Evolutionary conservation across 108 stramenopile genomes (phyloP), one percentile per base, ranked within the genome.

Genomic region (Parmales sp.): DNA sequence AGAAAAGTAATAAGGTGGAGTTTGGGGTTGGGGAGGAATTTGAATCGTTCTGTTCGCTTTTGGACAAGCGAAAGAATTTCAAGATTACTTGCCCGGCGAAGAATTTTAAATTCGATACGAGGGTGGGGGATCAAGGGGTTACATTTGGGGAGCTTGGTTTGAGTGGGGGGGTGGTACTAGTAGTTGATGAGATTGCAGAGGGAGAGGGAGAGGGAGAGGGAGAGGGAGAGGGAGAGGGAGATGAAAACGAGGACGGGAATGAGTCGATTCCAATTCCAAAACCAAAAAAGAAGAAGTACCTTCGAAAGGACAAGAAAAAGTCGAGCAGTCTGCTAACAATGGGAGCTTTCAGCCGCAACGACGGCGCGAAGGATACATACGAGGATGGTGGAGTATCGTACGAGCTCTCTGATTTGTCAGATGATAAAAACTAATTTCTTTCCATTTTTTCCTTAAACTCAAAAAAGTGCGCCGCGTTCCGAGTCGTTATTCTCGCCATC

Each of bases 391-490:
- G 41, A 43, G 41, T 8, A 16, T 8, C 11, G 41, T 11, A 16
- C 41, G 41, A 43, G 8, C 8, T 16, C 11, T 11, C 41, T 8
- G 16, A 43, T 11, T 43, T 11, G 16, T 43, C 11, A 11, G 41
- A 43, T 11, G 41, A 43, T 43, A 43, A 43, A 43, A 11, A 43
- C 11, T 16, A 43, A 8, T 8, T 16, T 8, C 41, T 11, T 43
- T 43, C 41, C 16, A 43, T 67, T 11, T 26, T 37, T 28, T 26
- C 11, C 9, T 67, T 46, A 18, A 86, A 64, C 8, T 79, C 79
- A 72, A 87, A 85, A 43, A 87, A 87, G 1, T 45, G 51, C 37
- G 39, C 46, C 29, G 86, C 83, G 72, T 81, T 84, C 23, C 50
- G 19, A 5, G 82, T 83, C 22, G 83, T 84, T 38, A 51, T 34